phyloP scores from a whole-genome alignment of 805 yeast species.

The Yamadazyma takamatsuzukensis region DNA sequence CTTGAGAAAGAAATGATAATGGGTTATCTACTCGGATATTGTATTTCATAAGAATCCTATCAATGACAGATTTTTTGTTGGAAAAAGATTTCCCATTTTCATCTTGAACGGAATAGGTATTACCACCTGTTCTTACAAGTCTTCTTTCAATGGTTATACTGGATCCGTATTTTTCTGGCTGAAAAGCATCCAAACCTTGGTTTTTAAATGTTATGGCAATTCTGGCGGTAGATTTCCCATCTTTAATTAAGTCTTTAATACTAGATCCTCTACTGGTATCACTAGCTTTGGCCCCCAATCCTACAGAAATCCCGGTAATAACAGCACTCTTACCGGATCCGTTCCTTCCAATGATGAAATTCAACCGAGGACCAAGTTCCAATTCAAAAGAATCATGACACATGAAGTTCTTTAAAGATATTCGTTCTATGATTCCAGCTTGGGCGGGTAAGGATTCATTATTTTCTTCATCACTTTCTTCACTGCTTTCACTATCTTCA shows the following conservation, averaged over 20 bases:
- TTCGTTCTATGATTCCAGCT: slow-evolving; percentile 67
- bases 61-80: slow-evolving; percentile 60
- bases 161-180: slow-evolving; percentile 63
- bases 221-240: slow-evolving; percentile 68
- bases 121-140: slow-evolving; percentile 49
- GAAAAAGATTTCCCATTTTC: slow-evolving; percentile 49
- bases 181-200: slow-evolving; percentile 61
- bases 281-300: slow-evolving; percentile 84
- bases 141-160: slow-evolving; percentile 68
- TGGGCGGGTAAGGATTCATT: background rate
- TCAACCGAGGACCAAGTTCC: slow-evolving; percentile 72
- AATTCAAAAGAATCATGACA: slow-evolving; percentile 81
- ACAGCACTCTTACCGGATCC: slow-evolving; percentile 92
- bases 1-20: slow-evolving; percentile 88
- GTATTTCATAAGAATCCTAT: slow-evolving; percentile 63
- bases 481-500: slow-evolving; percentile 5
- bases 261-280: slow-evolving; percentile 82
- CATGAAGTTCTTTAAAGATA: slow-evolving; percentile 76
- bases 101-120: slow-evolving; percentile 53
- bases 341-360: slow-evolving; percentile 84
- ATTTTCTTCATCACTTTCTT: slow-evolving; percentile 1
- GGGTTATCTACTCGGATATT: slow-evolving; percentile 85
- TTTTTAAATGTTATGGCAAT: slow-evolving; percentile 64
- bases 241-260: slow-evolving; percentile 66
- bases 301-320: slow-evolving; percentile 80